A percentile compares a stretch with the other conserved stretches of the same genome.
These are phyloP conservation scores for Mycena leptocephala DNA, from an alignment of 768 basidiomycete genomes.

Conservation along the genomic window DNA sequence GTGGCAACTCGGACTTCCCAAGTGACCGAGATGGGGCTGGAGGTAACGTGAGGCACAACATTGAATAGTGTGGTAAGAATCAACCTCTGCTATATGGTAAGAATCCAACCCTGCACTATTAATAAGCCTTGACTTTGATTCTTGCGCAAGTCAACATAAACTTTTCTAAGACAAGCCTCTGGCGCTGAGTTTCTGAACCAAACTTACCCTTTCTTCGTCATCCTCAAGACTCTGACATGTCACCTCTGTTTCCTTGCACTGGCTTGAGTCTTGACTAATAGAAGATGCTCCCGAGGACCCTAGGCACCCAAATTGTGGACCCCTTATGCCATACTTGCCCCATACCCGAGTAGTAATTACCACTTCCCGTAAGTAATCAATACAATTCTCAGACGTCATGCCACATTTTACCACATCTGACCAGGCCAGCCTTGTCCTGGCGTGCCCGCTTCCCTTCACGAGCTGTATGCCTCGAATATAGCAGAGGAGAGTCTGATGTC, in stretches of 20 bases:
- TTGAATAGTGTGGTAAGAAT: slow-evolving; percentile 12
- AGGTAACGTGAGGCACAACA: neutral
- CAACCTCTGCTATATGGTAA: slow-evolving; percentile 9
- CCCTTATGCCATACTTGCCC: slow-evolving; percentile 14
- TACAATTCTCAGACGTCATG: slow-evolving; percentile 11
- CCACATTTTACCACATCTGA: neutral
- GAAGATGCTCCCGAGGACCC: slow-evolving; percentile 5
- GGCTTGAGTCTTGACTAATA: neutral
- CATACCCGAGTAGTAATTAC: slow-evolving; percentile 11
- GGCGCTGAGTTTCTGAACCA: neutral
- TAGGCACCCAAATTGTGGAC: slow-evolving; percentile 3
- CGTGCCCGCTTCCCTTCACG: slow-evolving; percentile 12
- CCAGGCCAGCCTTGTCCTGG: neutral
- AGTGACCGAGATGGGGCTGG: slow-evolving; percentile 4
- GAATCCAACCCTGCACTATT: neutral
- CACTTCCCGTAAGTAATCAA: slow-evolving; percentile 11
- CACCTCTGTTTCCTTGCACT: neutral
- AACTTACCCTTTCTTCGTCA: slow-evolving; percentile 10
- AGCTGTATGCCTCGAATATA: slow-evolving; percentile 8
- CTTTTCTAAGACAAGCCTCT: neutral
- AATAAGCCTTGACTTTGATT: neutral
- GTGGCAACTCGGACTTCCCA: slow-evolving; percentile 5
- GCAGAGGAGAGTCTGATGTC: neutral
- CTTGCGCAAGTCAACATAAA: neutral
- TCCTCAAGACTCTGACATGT: slow-evolving; percentile 14